These are phyloP conservation scores for Fusarium nematophilum DNA, from an alignment of 2,329 filamentous ascomycete genomes.

Conservation along the genomic window DNA sequence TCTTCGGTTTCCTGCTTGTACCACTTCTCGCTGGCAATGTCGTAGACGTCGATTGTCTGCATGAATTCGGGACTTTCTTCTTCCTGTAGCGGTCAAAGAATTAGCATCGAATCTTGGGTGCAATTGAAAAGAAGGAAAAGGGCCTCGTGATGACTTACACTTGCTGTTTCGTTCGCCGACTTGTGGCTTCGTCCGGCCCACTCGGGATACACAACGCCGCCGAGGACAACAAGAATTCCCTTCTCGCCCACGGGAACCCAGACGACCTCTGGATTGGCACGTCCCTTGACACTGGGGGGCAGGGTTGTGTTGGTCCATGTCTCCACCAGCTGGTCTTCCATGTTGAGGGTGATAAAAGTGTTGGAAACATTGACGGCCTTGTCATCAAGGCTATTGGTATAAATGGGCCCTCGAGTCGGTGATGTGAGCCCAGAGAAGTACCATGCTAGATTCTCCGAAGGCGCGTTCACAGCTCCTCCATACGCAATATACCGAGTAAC, in stretches of 20 bases:
- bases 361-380: slow-evolving; percentile 62
- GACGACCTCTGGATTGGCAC: slow-evolving; percentile 73
- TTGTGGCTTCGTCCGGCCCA: slow-evolving; percentile 49
- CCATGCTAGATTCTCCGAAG: slow-evolving; percentile 77
- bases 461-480: slow-evolving; percentile 72
- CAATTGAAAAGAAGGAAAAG: too few relatives aligned
- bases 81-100: slow-evolving; percentile 53
- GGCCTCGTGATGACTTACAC: slow-evolving; percentile 45
- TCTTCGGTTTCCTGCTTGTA: slow-evolving; percentile 73
- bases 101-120: not conserved
- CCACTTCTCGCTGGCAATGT: slow-evolving; percentile 77
- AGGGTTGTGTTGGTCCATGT: slow-evolving; percentile 69
- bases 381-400: slow-evolving; percentile 47
- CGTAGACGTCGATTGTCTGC: slow-evolving; percentile 79
- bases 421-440: slow-evolving; percentile 75
- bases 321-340: slow-evolving; percentile 61
- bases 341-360: slow-evolving; percentile 70
- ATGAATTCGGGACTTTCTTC: slow-evolving; percentile 77
- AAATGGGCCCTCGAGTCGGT: slow-evolving; percentile 61
- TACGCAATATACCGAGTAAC: slow-evolving; percentile 73
- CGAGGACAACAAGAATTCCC: slow-evolving; percentile 81
- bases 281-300: slow-evolving; percentile 59
- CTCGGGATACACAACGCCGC: slow-evolving; percentile 74
- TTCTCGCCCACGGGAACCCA: slow-evolving; percentile 83
- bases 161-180: slow-evolving; percentile 47